Conservation (phyloP, 768 basidiomycete genomes). For the Lentinula edodes region DNA sequence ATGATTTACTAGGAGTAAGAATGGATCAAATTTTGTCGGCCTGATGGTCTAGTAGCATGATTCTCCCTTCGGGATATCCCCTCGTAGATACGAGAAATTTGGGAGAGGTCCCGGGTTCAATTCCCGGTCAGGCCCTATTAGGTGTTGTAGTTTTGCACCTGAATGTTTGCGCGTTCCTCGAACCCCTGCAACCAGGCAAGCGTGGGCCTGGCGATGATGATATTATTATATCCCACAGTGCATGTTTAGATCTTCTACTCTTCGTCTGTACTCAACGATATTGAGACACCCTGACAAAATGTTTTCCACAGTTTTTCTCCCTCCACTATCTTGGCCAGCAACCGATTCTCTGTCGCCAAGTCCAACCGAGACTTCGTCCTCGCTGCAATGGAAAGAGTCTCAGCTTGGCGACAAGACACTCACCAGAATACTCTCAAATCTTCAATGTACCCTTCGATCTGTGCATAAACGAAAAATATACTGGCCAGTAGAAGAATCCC, state of each 20-base stretch:
- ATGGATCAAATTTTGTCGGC: slow-evolving; percentile 1
- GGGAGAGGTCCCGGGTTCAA: slow-evolving; percentile 20
- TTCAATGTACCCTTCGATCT: not conserved
- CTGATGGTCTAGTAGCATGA: slow-evolving; percentile 21
- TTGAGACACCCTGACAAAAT: not conserved
- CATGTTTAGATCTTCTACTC: not conserved
- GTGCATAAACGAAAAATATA: not conserved
- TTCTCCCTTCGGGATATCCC: slow-evolving; percentile 15
- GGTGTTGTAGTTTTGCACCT: no score
- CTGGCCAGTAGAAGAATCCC: not conserved
- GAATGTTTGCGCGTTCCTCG: no score
- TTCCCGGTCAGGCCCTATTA: slow-evolving; percentile 16
- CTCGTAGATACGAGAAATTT: not conserved
- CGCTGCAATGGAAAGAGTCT: not conserved
- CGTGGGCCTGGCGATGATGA: no score
- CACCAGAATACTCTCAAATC: not conserved
- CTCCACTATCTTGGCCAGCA: not conserved
- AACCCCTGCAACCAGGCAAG: no score
- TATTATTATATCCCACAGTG: no score
- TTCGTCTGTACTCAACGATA: not conserved
- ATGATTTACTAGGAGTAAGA: no score
- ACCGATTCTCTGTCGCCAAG: not conserved
- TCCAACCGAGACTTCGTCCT: not conserved
- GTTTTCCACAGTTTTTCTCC: not conserved
- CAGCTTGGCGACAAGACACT: not conserved